These are phyloP conservation scores for Arthrobotrys megalospora DNA, from an alignment of 2,329 filamentous ascomycete species.

Conservation along the genomic window DNA sequence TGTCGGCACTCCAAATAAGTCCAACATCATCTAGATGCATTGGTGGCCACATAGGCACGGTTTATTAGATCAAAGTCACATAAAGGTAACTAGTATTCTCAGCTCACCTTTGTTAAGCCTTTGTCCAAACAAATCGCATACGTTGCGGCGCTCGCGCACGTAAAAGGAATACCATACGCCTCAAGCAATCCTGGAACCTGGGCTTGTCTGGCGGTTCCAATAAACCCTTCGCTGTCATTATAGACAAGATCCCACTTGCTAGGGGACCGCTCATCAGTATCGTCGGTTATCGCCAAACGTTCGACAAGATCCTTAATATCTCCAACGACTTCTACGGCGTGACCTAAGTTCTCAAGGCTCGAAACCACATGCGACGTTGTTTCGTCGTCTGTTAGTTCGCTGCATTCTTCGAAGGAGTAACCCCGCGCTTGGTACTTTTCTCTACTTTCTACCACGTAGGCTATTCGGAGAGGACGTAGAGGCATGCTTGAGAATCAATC, in stretches of 20 bases:
- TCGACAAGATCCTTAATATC: conserved; percentile 17
- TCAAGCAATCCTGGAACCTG: conserved; percentile 64
- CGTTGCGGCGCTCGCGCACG: conserved; percentile 63
- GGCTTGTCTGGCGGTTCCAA: conserved; percentile 63
- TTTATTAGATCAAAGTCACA: too few species aligned
- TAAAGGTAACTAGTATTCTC: too few species aligned
- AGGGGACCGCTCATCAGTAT: background rate
- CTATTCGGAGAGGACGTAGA: conserved; percentile 11
- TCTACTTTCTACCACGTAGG: conserved; percentile 8
- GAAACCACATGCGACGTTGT: background rate
- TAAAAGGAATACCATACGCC: conserved; percentile 64
- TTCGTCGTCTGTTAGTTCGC: conserved; percentile 10
- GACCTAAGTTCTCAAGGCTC: conserved; percentile 1
- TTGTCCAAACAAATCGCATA: conserved; percentile 63
- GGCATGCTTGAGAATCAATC: conserved; percentile 1
- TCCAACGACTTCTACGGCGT: conserved; percentile 12
- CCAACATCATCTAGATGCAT: conserved; percentile 4
- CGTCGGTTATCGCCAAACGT: conserved; percentile 29
- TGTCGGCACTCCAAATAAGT: conserved; percentile 6
- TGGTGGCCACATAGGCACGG: background rate
- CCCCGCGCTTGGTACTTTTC: conserved; percentile 13
- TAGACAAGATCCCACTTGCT: conserved; percentile 65
- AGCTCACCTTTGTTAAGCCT: conserved; percentile 61
- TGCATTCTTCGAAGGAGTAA: conserved; percentile 18
- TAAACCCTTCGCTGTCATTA: conserved; percentile 63